phyloP scores from a whole-genome alignment of 2,329 filamentous ascomycete species.

The Talaromyces sp. region DNA sequence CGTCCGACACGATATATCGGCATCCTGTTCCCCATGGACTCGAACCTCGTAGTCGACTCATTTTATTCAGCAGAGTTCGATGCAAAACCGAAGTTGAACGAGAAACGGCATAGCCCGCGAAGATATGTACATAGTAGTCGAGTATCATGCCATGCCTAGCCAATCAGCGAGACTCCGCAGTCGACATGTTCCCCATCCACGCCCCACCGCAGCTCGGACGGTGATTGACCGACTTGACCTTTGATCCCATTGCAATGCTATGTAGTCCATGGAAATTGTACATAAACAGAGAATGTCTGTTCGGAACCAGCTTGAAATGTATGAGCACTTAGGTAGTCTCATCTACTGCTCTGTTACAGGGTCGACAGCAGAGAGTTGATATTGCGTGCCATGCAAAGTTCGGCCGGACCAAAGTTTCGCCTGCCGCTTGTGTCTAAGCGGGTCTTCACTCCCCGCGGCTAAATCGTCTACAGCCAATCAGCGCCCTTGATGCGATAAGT shows the following conservation, averaged over 20 bases:
- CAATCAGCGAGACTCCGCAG: not conserved
- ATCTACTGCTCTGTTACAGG: no score
- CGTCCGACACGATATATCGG: not conserved
- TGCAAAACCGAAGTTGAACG: not conserved
- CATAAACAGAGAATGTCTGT: no score
- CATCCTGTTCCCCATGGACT: not conserved
- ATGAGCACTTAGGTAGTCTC: no score
- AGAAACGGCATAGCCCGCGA: not conserved
- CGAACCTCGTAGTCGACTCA: no score
- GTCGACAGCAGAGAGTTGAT: no score
- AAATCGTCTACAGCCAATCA: not conserved
- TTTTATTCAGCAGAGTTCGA: no score
- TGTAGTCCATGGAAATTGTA: no score
- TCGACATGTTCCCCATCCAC: not conserved
- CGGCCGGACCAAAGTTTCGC: conserved; percentile 4
- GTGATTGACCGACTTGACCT: not conserved
- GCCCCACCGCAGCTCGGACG: not conserved
- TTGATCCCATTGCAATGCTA: no score
- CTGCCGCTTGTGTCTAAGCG: conserved; percentile 5
- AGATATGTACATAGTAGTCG: no score
- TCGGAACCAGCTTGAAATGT: no score
- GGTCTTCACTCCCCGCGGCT: conserved; percentile 1
- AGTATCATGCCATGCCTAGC: not conserved
- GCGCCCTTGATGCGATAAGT: not conserved
- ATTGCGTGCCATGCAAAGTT: not conserved